Evolutionary conservation across 345 rosid genomes (phyloP), one percentile per base, ranked within the genome.

Genomic region (Eucalyptus caleyi): DNA sequence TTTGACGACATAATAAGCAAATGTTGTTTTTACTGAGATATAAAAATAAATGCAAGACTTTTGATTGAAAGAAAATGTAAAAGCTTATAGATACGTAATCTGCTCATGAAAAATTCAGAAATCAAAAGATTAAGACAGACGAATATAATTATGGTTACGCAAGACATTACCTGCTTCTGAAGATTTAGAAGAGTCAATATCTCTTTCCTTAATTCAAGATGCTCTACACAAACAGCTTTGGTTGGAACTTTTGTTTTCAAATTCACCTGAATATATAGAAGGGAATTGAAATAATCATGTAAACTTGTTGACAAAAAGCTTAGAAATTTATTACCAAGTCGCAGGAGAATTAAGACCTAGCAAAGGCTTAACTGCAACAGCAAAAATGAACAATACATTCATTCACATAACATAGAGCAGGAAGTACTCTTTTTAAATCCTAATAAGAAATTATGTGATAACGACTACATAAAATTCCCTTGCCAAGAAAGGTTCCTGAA

Each of bases 191-290:
- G 93, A 72, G 96, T 95, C 91, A 96, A 88, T 88, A 98, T 96
- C 92, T 98, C 99, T 91, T 96, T 97, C 88, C 99, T 95, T 90
- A 98, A 87, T 91, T 98, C 98, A 90, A 96, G 99, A 94, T 96
- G 99, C 95, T 96, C 98, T 1, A 96, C 98, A 92, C 99, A 98
- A 91, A 98, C 99, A 89, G 98, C 97, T 95, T 96, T 98, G 6
- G 99, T 98, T 86, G 98, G 99, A 86, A 98, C 97, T 91, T 94
- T 95, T 90, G 98, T 99, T 92, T 97, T 96, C 90, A 97, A 92
- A 93, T 95, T 96, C 89, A 97, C 96, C 99, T 96, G 96, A 87
- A 50, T 34, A 62, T 40, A 67, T n/a, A n/a, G n/a, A 21, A 54
- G 91, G 67, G 87, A 44, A 65, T 32, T 56, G 30, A 32, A 85